phyloP scores from a whole-genome alignment of 2,329 filamentous ascomycete species.

The Chrysosporium queenslandicum region DNA sequence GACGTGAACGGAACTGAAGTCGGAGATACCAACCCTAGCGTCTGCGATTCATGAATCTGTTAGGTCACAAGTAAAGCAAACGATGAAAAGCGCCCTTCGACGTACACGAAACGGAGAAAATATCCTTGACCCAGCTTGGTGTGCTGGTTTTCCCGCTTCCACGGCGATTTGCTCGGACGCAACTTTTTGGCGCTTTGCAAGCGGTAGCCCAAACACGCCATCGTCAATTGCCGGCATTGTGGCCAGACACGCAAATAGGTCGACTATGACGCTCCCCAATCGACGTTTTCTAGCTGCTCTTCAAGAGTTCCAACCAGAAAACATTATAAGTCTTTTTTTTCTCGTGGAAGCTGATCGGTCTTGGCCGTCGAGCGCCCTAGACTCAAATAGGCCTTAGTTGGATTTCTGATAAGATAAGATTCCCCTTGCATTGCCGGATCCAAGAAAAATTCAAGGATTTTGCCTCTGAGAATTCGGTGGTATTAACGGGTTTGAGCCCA shows the following conservation, averaged over 20 bases:
- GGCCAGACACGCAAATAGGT: not conserved
- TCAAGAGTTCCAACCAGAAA: not conserved
- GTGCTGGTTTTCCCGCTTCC: not conserved
- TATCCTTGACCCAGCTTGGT: conserved; percentile 55
- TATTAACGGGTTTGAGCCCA: too few relatives aligned
- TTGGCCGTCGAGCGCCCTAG: not conserved
- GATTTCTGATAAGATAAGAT: conserved; percentile 9
- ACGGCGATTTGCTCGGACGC: conserved; percentile 31
- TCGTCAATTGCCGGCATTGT: conserved; percentile 41
- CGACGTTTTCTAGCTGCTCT: not conserved
- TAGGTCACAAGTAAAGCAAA: not conserved
- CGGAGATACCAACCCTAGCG: conserved; percentile 84
- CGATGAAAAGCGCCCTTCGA: conserved; percentile 12
- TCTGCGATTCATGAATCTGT: conserved; percentile 44
- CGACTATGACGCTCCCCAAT: not conserved
- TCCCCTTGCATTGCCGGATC: not conserved
- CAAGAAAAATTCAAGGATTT: conserved; percentile 7
- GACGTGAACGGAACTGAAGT: conserved; percentile 84
- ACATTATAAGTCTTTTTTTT: conserved; percentile 4
- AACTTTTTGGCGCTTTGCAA: conserved; percentile 68
- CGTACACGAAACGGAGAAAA: conserved; percentile 88
- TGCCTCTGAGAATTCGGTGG: not conserved
- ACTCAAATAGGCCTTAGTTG: not conserved
- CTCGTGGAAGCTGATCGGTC: not conserved
- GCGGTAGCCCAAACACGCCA: conserved; percentile 50